Conservation (phyloP, 2,329 filamentous ascomycete genomes). For the Hysterium pulicare region DNA sequence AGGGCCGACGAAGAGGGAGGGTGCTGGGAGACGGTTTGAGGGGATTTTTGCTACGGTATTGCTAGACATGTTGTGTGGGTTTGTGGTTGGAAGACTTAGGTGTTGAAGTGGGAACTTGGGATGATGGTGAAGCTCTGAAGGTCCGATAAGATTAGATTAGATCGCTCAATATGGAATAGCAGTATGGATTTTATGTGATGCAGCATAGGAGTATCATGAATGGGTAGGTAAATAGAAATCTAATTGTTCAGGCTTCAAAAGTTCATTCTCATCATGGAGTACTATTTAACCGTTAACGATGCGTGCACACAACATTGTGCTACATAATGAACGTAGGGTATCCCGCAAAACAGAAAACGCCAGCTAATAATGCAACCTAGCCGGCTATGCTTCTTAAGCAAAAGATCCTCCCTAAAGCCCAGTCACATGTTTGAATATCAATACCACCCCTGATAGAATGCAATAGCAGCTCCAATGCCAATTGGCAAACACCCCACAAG, state of each 20-base stretch:
- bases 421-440: not conserved
- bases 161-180: too few relatives aligned
- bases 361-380: not conserved
- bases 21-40: conserved; percentile 59
- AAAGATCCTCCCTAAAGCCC: not conserved
- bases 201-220: too few relatives aligned
- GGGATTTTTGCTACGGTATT: conserved; percentile 19
- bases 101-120: not conserved
- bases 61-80: conserved; percentile 13
- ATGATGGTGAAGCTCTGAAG: not conserved
- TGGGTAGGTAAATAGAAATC: conserved; percentile 1
- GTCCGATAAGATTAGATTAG: conserved; percentile 3
- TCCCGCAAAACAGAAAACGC: not conserved
- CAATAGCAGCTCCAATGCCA: not conserved
- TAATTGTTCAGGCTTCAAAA: not conserved
- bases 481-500: conserved; percentile 3
- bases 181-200: conserved; percentile 1
- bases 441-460: conserved; percentile 1
- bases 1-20: conserved; percentile 74
- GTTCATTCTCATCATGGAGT: not conserved
- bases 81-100: not conserved
- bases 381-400: conserved; percentile 1
- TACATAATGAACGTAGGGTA: not conserved
- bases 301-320: not conserved
- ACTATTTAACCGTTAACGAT: not conserved